Conservation (phyloP, 768 basidiomycete species). For the Hypholoma fasciculare region DNA sequence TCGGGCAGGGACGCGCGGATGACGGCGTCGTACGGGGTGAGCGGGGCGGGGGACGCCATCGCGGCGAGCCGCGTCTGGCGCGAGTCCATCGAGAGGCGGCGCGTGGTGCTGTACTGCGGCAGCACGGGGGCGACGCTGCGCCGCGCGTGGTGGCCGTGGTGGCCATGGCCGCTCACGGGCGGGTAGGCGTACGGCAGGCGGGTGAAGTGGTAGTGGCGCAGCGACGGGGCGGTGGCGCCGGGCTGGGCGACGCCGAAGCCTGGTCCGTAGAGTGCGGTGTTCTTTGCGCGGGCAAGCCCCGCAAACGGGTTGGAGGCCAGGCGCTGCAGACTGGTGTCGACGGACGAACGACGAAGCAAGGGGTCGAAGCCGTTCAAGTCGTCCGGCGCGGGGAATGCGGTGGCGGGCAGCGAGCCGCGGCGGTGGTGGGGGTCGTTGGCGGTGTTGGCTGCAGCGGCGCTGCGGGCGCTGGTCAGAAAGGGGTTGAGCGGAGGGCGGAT, state of each 20-base stretch:
- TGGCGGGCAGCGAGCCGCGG: constrained; percentile 58
- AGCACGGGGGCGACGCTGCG: constrained; percentile 29
- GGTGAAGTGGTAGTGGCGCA: constrained; percentile 27
- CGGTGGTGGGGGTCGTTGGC: constrained; percentile 33
- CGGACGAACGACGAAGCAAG: constrained; percentile 40
- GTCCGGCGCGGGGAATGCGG: constrained; percentile 34
- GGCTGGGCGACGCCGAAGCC: constrained; percentile 33
- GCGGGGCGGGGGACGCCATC: constrained; percentile 43
- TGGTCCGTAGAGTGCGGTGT: constrained; percentile 42
- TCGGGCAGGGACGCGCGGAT: constrained; percentile 50
- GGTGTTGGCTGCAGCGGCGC: constrained; percentile 1
- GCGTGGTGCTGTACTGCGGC: constrained; percentile 36
- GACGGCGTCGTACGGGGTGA: constrained; percentile 38
- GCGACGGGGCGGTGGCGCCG: constrained; percentile 12
- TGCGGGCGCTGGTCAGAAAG: constrained; percentile 20
- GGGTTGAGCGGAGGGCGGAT: constrained; percentile 27
- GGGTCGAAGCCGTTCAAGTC: constrained; percentile 41
- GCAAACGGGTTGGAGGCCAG: constrained; percentile 53
- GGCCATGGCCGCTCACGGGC: constrained; percentile 12
- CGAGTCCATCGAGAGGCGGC: constrained; percentile 43
- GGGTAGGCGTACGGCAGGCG: constrained; percentile 30
- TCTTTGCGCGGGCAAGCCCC: constrained; percentile 50
- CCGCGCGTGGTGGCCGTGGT: constrained; percentile 17
- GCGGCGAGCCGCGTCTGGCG: constrained; percentile 35
- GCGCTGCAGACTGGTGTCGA: constrained; percentile 49